phyloP scores from a whole-genome alignment of 1,284 basidiomycete genomes.

The Mycosarcoma mackinlayi region DNA sequence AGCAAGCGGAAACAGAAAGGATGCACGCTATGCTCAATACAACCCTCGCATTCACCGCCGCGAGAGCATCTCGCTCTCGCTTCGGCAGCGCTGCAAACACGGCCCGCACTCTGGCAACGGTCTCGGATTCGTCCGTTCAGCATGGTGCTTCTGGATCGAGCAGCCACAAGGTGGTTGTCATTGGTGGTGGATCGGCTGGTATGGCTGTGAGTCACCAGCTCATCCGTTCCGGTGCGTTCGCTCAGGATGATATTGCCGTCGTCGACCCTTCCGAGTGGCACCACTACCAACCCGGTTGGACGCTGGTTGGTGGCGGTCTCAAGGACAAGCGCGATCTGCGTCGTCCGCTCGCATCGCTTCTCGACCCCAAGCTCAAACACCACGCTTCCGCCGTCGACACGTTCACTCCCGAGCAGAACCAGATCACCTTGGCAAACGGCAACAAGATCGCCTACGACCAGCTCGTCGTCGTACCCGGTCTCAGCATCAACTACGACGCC shows the following conservation, averaged over 20 bases:
- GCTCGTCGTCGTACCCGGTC: constrained; percentile 87
- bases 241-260: constrained; percentile 57
- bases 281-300: constrained; percentile 74
- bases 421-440: constrained; percentile 78
- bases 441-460: constrained; percentile 81
- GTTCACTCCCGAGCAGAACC: constrained; percentile 80
- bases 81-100: constrained; percentile 14
- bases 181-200: constrained; percentile 69
- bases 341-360: constrained; percentile 72
- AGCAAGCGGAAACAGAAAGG: constrained; percentile 4
- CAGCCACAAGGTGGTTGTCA: constrained; percentile 66
- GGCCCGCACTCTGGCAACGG: constrained; percentile 31
- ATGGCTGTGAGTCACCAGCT: constrained; percentile 71
- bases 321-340: constrained; percentile 76
- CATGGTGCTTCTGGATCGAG: constrained; percentile 43
- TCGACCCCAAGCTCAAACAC: constrained; percentile 75
- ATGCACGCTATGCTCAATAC: constrained; percentile 46
- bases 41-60: constrained; percentile 16
- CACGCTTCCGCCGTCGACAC: constrained; percentile 79
- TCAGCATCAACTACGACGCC: constrained; percentile 80
- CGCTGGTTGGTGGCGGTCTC: constrained; percentile 89
- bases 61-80: constrained; percentile 24
- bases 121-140: constrained; percentile 33
- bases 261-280: constrained; percentile 60
- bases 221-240: constrained; percentile 70